These are phyloP conservation scores for Phytophthora capsici DNA, from an alignment of 352 stramenopile genomes.

Conservation along the genomic window DNA sequence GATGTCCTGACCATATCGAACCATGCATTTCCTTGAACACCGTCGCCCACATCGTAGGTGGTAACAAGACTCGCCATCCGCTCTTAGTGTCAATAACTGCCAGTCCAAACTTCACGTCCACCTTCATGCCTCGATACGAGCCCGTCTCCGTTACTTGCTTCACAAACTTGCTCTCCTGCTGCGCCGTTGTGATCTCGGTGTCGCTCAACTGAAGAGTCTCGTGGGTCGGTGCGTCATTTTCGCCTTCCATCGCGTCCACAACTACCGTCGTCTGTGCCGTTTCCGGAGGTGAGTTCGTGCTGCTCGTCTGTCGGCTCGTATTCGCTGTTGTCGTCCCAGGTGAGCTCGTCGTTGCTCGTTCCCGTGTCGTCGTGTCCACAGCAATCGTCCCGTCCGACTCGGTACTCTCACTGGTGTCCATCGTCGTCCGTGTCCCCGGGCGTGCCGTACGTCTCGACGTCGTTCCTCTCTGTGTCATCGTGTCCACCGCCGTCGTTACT, in stretches of 20 bases:
- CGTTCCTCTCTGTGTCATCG: too few relatives aligned
- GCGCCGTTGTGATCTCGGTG: background rate
- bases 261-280: too few relatives aligned
- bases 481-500: too few relatives aligned
- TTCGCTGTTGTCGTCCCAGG: too few relatives aligned
- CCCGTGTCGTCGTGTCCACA: too few relatives aligned
- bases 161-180: background rate
- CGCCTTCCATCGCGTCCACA: background rate
- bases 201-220: background rate
- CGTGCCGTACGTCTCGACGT: too few relatives aligned
- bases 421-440: too few relatives aligned
- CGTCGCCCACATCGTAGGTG: background rate
- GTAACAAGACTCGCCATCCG: background rate
- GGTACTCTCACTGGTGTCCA: too few relatives aligned
- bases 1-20: background rate
- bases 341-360: too few relatives aligned
- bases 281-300: too few relatives aligned
- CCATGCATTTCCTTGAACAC: slow-evolving; percentile 3
- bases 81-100: background rate
- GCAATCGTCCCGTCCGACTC: too few relatives aligned
- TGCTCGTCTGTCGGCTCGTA: too few relatives aligned
- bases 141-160: background rate
- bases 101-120: background rate
- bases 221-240: background rate
- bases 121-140: background rate